These are phyloP conservation scores for Circinella minor DNA, from an alignment of 371 early-diverging fungal species.

Conservation along the genomic window DNA sequence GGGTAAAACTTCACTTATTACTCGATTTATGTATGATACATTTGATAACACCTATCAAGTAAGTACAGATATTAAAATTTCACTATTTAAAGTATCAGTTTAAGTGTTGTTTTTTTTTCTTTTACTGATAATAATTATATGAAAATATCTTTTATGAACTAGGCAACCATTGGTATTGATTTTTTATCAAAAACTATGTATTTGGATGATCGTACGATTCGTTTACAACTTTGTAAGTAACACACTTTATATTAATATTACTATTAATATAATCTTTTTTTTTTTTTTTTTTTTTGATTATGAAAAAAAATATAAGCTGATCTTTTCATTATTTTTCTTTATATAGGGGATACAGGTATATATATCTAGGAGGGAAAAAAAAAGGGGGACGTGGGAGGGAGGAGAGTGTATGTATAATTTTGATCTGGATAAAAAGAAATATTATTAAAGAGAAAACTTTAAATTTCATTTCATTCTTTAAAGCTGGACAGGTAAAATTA, in stretches of 20 bases:
- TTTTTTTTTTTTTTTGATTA: background rate
- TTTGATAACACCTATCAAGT: slow-evolving; percentile 98
- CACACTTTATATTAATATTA: background rate
- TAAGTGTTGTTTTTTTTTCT: too few species aligned
- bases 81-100: too few species aligned
- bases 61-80: slow-evolving; percentile 11
- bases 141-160: background rate
- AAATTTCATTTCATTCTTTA: background rate
- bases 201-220: slow-evolving; percentile 94
- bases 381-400: background rate
- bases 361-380: slow-evolving; percentile 67
- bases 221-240: slow-evolving; percentile 89
- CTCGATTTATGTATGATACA: slow-evolving; percentile 99
- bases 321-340: background rate
- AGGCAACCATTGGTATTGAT: slow-evolving; percentile 99
- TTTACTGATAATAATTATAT: too few species aligned
- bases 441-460: too few species aligned
- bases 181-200: slow-evolving; percentile 99
- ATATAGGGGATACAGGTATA: slow-evolving; percentile 99
- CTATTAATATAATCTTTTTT: background rate
- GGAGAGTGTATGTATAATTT: background rate
- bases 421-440: background rate
- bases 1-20: slow-evolving; percentile 99
- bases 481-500: background rate
- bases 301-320: background rate